These are phyloP conservation scores for Trypanosoma rangeli DNA, from an alignment of 208 protist genomes.

Conservation along the genomic window DNA sequence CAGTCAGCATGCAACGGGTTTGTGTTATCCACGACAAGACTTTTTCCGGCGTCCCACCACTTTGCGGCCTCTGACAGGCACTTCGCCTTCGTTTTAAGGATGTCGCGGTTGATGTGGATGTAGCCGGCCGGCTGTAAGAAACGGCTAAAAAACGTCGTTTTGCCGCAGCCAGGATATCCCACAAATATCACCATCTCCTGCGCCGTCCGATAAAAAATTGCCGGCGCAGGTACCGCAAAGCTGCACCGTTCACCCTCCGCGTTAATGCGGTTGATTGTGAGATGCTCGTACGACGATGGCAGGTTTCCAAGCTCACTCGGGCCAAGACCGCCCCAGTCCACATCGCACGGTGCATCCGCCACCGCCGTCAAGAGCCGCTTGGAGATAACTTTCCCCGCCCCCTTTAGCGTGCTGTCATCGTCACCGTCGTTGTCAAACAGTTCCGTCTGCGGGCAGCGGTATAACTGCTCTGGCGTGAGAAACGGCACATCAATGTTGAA, in stretches of 20 bases:
- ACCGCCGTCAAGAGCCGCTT: slow-evolving; percentile 1
- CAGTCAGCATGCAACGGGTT: slow-evolving; percentile 65
- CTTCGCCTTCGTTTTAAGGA: slow-evolving; percentile 66
- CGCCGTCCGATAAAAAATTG: slow-evolving; percentile 13
- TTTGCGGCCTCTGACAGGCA: slow-evolving; percentile 48
- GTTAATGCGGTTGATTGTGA: slow-evolving; percentile 31
- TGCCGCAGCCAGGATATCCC: slow-evolving; percentile 86
- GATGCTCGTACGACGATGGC: slow-evolving; percentile 45
- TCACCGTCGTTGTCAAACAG: slow-evolving; percentile 19
- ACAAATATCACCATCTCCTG: slow-evolving; percentile 90
- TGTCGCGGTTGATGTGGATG: slow-evolving; percentile 74
- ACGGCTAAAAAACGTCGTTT: slow-evolving; percentile 86
- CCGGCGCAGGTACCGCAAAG: slow-evolving; percentile 2
- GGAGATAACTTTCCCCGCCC: slow-evolving; percentile 1
- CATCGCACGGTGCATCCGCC: slow-evolving; percentile 15
- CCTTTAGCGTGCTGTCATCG: background rate
- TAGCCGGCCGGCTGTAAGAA: slow-evolving; percentile 86
- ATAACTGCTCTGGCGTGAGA: slow-evolving; percentile 90
- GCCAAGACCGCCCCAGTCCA: slow-evolving; percentile 57
- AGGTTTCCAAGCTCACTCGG: slow-evolving; percentile 47
- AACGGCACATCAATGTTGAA: slow-evolving; percentile 86
- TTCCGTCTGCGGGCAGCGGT: slow-evolving; percentile 24
- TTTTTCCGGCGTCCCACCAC: slow-evolving; percentile 52
- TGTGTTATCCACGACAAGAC: slow-evolving; percentile 93
- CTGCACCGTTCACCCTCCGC: slow-evolving; percentile 10